Conservation (phyloP, 345 rosid genomes). For the Bretschneidera sinensis region DNA sequence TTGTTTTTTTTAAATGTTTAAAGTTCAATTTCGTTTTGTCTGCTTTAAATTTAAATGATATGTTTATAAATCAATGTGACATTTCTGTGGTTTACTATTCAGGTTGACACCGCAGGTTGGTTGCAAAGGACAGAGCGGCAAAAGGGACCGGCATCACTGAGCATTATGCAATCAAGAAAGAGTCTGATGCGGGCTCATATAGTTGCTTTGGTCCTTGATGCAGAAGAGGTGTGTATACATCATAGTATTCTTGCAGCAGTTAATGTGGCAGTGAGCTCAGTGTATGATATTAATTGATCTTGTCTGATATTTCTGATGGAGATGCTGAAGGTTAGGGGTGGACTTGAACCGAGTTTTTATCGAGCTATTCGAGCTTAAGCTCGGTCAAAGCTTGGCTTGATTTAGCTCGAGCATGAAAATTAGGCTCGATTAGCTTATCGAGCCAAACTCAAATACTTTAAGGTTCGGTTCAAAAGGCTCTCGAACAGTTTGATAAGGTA, state of each 20-base stretch:
- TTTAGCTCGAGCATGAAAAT: no score
- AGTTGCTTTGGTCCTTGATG: conserved; percentile 87
- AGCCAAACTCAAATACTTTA: no score
- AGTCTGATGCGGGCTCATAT: conserved; percentile 94
- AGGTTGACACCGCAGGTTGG: conserved; percentile 99
- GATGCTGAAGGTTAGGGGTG: neutral
- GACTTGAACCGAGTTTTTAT: no score
- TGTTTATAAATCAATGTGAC: neutral
- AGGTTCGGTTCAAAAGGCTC: no score
- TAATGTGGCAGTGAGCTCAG: neutral
- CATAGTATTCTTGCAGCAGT: neutral
- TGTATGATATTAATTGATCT: neutral
- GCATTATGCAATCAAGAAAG: conserved; percentile 91
- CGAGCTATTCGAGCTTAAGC: no score
- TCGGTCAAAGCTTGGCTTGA: no score
- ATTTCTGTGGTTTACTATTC: conserved; percentile 7
- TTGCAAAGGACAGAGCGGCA: conserved; percentile 75
- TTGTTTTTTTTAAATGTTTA: no score
- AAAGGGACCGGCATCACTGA: conserved; percentile 91
- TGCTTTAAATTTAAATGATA: no score
- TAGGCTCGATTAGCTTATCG: no score
- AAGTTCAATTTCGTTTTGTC: neutral
- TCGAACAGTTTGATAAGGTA: no score
- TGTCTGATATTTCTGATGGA: no score
- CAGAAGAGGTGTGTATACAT: conserved; percentile 66